A percentile compares a stretch with the other conserved stretches of the same genome.
phyloP scores from a whole-genome alignment of 2,329 filamentous ascomycete species.

The Malbranchea zuffiana region DNA sequence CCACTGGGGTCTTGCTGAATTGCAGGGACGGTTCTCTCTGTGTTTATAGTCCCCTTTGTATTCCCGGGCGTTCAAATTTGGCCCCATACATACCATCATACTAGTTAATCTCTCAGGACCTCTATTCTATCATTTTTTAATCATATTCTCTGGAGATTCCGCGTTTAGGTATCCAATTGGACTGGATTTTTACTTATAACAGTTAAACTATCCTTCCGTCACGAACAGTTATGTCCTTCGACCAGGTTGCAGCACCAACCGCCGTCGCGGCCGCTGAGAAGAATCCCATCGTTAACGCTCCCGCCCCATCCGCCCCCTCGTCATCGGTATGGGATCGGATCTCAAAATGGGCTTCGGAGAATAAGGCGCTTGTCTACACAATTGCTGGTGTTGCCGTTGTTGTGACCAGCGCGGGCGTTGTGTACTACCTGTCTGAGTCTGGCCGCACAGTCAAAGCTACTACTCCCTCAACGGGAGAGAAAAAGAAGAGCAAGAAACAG shows the following conservation, averaged over 20 bases:
- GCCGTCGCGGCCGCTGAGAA: constrained; percentile 2
- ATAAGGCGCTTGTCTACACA: constrained; percentile 92
- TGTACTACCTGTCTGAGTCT: constrained; percentile 68
- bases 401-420: constrained; percentile 77
- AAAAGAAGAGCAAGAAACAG: constrained; percentile 82
- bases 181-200: too few species aligned
- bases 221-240: too few species aligned
- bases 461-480: constrained; percentile 33
- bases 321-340: constrained; percentile 66
- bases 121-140: too few species aligned
- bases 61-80: too few species aligned
- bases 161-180: too few species aligned
- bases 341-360: constrained; percentile 84
- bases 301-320: constrained; percentile 9
- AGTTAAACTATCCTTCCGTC: too few species aligned
- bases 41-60: too few species aligned
- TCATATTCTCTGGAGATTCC: too few species aligned
- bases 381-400: constrained; percentile 90
- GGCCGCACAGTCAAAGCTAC: constrained; percentile 30
- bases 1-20: too few species aligned
- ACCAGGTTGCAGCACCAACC: background rate
- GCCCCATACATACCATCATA: too few species aligned
- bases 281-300: constrained; percentile 8
- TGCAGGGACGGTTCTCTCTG: too few species aligned
- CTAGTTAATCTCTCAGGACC: too few species aligned